phyloP scores from a whole-genome alignment of 1,139 yeast genomes.

The Williopsis jadinii region DNA sequence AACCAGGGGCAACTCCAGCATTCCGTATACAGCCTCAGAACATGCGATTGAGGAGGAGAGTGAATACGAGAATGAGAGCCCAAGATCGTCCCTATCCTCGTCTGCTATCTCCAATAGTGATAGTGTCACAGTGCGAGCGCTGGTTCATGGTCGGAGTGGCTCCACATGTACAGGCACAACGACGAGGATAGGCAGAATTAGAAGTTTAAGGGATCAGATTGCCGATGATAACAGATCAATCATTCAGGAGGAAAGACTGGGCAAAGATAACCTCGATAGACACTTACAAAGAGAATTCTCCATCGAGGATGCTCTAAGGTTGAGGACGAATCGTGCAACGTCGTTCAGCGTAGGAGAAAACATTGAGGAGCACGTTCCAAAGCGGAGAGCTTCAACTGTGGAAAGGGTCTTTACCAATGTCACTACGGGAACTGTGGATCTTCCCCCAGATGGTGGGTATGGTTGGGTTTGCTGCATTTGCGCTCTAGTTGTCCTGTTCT shows the following conservation, averaged over 20 bases:
- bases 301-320: conserved; percentile 13
- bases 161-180: not conserved
- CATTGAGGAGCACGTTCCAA: not conserved
- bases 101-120: conserved; percentile 4
- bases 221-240: conserved; percentile 7
- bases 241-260: conserved; percentile 6
- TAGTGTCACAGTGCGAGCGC: not conserved
- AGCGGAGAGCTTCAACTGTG: conserved; percentile 14
- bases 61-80: not conserved
- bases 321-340: conserved; percentile 3
- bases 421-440: conserved; percentile 23
- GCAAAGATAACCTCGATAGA: conserved; percentile 9
- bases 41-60: not conserved
- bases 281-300: conserved; percentile 10
- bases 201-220: conserved; percentile 9
- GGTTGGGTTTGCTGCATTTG: conserved; percentile 65
- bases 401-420: conserved; percentile 28
- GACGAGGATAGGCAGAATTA: conserved; percentile 5
- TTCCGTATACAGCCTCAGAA: not conserved
- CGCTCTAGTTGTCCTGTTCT: conserved; percentile 43
- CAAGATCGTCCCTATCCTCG: conserved; percentile 8
- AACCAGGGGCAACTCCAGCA: too few species aligned
- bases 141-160: too few species aligned
- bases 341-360: not conserved
- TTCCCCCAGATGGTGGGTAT: conserved; percentile 50